These are phyloP conservation scores for Micractinium conductrix DNA, from an alignment of 139 green algal species.

Conservation along the genomic window DNA sequence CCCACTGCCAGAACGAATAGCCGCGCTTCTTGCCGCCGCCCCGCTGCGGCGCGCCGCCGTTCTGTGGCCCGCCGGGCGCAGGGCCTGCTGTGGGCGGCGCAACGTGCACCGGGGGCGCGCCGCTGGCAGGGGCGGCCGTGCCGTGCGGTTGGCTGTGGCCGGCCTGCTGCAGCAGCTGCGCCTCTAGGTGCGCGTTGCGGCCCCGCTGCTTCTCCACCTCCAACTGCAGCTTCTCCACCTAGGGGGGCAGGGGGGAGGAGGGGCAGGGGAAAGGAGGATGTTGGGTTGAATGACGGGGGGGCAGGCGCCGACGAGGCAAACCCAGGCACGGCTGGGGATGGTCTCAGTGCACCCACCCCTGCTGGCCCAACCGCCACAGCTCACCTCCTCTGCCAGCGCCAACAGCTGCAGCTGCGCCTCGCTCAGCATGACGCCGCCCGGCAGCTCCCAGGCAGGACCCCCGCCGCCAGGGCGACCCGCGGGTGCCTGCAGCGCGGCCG, in stretches of 20 bases:
- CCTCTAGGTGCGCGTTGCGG: background rate
- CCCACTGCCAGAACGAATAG: constrained; percentile 33
- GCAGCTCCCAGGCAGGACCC: constrained; percentile 17
- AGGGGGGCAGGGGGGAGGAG: background rate
- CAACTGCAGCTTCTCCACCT: constrained; percentile 21
- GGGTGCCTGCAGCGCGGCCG: background rate
- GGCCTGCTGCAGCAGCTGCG: background rate
- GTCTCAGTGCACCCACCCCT: too few species aligned
- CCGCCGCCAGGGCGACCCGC: background rate
- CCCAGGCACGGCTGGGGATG: too few species aligned
- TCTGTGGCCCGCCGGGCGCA: background rate
- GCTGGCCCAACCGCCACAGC: background rate
- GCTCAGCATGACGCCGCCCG: constrained; percentile 31
- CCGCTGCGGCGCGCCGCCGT: background rate
- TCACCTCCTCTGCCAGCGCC: constrained; percentile 41
- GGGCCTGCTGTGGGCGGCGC: too few species aligned
- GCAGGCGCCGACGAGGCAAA: too few species aligned
- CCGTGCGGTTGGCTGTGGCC: background rate
- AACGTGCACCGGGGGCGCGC: too few species aligned
- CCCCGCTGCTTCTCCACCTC: constrained; percentile 24
- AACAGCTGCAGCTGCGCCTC: constrained; percentile 41
- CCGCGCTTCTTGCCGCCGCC: background rate
- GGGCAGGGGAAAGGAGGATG: background rate
- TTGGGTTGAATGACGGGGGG: too few species aligned
- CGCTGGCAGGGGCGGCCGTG: too few species aligned